Evolutionary conservation across 768 basidiomycete species (phyloP).

Genomic region (Hypsizygus marmoreus): DNA sequence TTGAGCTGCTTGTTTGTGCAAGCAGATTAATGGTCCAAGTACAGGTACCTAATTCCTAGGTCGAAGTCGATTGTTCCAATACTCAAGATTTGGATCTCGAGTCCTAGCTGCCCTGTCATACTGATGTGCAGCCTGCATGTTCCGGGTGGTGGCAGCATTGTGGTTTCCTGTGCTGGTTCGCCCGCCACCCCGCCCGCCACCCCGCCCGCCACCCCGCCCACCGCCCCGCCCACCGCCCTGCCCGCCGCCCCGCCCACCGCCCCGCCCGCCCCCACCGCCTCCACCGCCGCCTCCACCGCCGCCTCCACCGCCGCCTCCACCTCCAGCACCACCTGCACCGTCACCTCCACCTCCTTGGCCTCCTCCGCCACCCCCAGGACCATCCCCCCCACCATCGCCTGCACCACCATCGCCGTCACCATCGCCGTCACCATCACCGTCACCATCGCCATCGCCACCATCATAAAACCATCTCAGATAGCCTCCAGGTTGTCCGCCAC

Average conservation of each 20-base stretch:
- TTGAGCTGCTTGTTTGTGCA: no score
- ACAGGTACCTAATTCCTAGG: background rate
- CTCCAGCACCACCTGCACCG: no score
- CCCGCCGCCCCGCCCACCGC: background rate
- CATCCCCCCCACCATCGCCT: no score
- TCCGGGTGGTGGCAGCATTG: background rate
- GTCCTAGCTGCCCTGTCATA: conserved; percentile 1
- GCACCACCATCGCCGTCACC: no score
- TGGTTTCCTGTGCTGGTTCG: background rate
- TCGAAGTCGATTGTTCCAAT: background rate
- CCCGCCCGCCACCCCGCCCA: background rate
- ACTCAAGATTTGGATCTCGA: background rate
- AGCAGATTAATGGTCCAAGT: no score
- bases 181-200: background rate
- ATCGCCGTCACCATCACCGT: no score
- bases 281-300: no score
- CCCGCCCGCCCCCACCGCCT: background rate
- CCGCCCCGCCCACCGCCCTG: background rate
- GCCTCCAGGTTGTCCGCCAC: background rate
- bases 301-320: no score
- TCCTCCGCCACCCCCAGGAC: no score
- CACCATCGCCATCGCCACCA: background rate
- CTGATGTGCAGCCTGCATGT: background rate
- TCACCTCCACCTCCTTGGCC: no score
- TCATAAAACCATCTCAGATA: background rate